Base-by-base conservation (phyloP, 768 basidiomycete genomes). In the Russula olivacea region DNA sequence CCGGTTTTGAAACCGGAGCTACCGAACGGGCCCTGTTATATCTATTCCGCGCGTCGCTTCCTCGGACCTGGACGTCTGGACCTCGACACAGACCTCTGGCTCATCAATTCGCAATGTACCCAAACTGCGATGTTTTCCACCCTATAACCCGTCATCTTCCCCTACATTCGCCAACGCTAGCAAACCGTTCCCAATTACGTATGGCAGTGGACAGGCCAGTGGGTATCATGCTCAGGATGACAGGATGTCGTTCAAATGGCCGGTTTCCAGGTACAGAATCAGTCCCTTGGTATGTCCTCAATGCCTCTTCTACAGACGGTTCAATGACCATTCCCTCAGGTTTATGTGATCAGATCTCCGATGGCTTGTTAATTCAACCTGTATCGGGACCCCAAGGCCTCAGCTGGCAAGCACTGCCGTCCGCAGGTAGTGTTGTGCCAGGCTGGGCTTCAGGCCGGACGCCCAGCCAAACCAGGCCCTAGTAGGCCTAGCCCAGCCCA, bases 11-110 rank as follows among this genome's bases (percentile, higher is more conserved):
- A n/a, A n/a, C n/a, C n/a, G n/a, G n/a, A n/a, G n/a, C n/a, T n/a
- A n/a, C n/a, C n/a, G n/a, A n/a, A n/a, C n/a, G n/a, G n/a, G n/a
- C n/a, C n/a, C n/a, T n/a, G n/a, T n/a, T n/a, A n/a, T n/a, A n/a
- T n/a, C n/a, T n/a, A n/a, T n/a, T n/a, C n/a, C n/a, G n/a, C n/a
- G n/a, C n/a, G n/a, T n/a, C n/a, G n/a, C n/a, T n/a, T n/a, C n/a
- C n/a, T n/a, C n/a, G n/a, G n/a, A n/a, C n/a, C n/a, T n/a, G n/a
- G n/a, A 7, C 68, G 85, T 97, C 66, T n/a, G n/a, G 89, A 94
- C 38, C 80, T 98, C 23, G 96, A 98, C 74, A 96, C 96, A 0
- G 93, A 98, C 72, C 79, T 97, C 43, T 98, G 94, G 94, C 77
- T 98, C 3, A 86, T 86, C 0, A 82, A 79, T 40, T 61, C 71